Evolutionary conservation across 495 filamentous ascomycete species (phyloP).

Genomic region (Talaromyces ruber): DNA sequence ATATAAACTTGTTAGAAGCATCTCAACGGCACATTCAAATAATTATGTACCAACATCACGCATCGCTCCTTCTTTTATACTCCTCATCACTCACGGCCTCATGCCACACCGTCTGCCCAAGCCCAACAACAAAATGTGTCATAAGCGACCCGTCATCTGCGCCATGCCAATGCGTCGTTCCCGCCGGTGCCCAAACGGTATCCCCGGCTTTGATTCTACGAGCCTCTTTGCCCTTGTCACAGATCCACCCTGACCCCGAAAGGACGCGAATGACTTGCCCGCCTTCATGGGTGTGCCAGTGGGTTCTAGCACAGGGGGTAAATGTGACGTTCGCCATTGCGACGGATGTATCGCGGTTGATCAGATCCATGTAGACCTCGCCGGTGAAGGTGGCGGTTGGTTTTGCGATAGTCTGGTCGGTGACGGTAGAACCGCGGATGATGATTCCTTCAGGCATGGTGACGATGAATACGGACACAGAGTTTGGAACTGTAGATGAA

Average conservation of each 20-base stretch:
- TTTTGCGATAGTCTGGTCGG: conserved; percentile 3
- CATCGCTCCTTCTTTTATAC: conserved; percentile 7
- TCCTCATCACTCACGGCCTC: conserved; percentile 15
- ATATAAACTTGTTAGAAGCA: not conserved
- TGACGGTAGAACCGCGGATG: not conserved
- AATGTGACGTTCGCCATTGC: conserved; percentile 14
- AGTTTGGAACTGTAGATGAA: not conserved
- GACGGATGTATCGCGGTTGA: conserved; percentile 6
- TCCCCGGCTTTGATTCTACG: conserved; percentile 12
- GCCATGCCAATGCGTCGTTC: conserved; percentile 18
- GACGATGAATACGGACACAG: not conserved
- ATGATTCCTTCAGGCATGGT: not conserved
- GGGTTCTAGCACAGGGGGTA: conserved; percentile 15
- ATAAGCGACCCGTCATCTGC: conserved; percentile 14
- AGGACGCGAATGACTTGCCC: conserved; percentile 14
- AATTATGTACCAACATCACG: not conserved
- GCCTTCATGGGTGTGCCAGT: conserved; percentile 19
- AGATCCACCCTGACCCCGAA: conserved; percentile 16
- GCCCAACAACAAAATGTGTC: conserved; percentile 15
- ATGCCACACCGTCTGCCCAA: conserved; percentile 5
- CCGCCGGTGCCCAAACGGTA: conserved; percentile 14
- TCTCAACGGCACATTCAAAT: not conserved
- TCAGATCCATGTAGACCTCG: conserved; percentile 13
- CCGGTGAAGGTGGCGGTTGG: conserved; percentile 15
- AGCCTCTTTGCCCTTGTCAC: conserved; percentile 11